Percentiles rank a stretch among this genome's conserved stretches.
Conservation (phyloP, 768 basidiomycete genomes). For the Leccinum incarnatum region DNA sequence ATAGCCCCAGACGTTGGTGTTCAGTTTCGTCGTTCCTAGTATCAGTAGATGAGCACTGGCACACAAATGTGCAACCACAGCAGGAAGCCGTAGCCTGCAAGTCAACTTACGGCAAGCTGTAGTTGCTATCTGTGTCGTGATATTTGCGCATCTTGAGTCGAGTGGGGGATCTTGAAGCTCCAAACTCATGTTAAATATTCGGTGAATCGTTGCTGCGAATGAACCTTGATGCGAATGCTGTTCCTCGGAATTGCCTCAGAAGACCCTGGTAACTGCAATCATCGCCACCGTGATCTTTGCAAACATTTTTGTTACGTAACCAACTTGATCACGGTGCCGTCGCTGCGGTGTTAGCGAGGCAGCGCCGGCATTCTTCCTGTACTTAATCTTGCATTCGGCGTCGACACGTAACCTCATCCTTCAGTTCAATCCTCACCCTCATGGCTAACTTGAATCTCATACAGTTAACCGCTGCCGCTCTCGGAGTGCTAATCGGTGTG, state of each 20-base stretch:
- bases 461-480: background rate
- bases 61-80: background rate
- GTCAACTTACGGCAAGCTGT: conserved; percentile 1
- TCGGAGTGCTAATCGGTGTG: background rate
- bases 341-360: too few relatives aligned
- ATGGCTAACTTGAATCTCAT: background rate
- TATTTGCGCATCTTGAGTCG: conserved; percentile 1
- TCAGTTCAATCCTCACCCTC: background rate
- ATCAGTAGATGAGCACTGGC: background rate
- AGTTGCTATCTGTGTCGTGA: conserved; percentile 3
- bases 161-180: background rate
- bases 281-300: background rate
- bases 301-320: too few relatives aligned
- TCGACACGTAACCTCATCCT: background rate
- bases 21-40: background rate
- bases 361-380: background rate
- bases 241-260: background rate
- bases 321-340: too few relatives aligned
- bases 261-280: background rate
- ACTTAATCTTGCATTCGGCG: background rate
- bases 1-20: background rate
- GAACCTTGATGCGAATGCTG: background rate
- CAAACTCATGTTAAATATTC: background rate
- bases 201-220: background rate
- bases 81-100: background rate